Base-by-base conservation (phyloP, 1,284 basidiomycete species). In the Tetrapyrgos nigripes region DNA sequence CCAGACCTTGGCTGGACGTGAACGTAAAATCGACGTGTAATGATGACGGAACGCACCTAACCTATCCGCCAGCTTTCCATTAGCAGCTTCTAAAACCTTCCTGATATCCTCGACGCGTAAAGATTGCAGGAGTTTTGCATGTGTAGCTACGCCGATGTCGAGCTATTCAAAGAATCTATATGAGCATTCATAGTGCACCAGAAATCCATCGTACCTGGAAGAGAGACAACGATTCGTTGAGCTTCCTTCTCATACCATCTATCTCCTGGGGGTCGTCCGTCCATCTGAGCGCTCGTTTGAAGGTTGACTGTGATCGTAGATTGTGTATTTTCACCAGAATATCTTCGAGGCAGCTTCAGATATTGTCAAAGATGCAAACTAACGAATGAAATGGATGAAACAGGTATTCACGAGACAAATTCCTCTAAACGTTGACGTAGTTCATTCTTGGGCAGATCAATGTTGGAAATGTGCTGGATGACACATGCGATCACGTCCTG, bases 401-500 rank as follows among this genome's bases (percentile, higher is more conserved):
- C 2, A 11, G 19, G 21, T 31, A 48, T 27, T 23, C 14, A 55
- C 53, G 19, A 23, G 4, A 45, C 9, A 19, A 55, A 31, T 9
- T 46, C 19, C 13, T 31, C 44, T 13, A 48, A 19, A 33, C 54
- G 46, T 24, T 50, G 45, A 21, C 54, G 46, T 21, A 56, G 26
- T n/a, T 35, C 33, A 23, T 43, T 33, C 31, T 35, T 49, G 23
- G 54, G 44, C 13, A 35, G 43, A 26, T 50, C 35, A 17, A 35
- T 28, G 8, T 37, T 50, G 14, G 33, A 50, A 2, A 50, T 29
- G 31, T 37, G 28, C 13, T 33, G 27, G 50, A 56, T 43, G 21
- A 49, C 47, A 43, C 54, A 50, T 14, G 35, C 54, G 21, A 56
- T 23, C 9, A 56, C 23, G n/a, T 56, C 54, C 29, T 56, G 54